Evolutionary conservation across 2,329 filamentous ascomycete species (phyloP).

Genomic region (Ceratocystis harringtonii): DNA sequence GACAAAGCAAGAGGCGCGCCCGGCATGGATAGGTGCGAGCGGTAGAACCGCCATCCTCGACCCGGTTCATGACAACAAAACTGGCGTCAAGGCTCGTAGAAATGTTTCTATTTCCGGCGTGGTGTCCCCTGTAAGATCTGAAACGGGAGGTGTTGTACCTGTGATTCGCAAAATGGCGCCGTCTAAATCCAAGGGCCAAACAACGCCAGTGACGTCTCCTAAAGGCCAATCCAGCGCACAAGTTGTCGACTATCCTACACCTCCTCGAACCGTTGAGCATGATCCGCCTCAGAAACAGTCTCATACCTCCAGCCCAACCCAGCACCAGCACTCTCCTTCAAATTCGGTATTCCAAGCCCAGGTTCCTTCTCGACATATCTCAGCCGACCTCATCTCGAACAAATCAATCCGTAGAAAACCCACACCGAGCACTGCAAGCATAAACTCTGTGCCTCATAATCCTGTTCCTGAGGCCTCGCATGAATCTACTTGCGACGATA

Average conservation of each 20-base stretch:
- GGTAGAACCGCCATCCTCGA: slow-evolving; percentile 50
- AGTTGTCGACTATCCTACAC: slow-evolving; percentile 11
- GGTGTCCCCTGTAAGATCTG: slow-evolving; percentile 10
- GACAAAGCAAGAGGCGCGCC: slow-evolving; percentile 27
- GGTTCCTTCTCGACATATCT: slow-evolving; percentile 4
- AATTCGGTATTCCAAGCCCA: slow-evolving; percentile 6
- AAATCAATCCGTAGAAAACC: slow-evolving; percentile 35
- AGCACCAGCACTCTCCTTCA: slow-evolving; percentile 2
- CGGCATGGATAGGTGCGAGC: slow-evolving; percentile 59
- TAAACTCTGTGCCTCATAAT: neutral
- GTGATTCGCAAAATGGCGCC: slow-evolving; percentile 15
- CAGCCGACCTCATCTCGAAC: slow-evolving; percentile 8
- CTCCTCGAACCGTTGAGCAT: slow-evolving; percentile 15
- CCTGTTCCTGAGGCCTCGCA: slow-evolving; percentile 10
- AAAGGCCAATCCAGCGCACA: neutral
- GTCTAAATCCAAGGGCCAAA: neutral
- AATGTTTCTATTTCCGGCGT: slow-evolving; percentile 13
- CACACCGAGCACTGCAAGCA: slow-evolving; percentile 23
- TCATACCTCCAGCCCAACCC: slow-evolving; percentile 19
- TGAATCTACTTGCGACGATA: slow-evolving; percentile 16
- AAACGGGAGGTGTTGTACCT: slow-evolving; percentile 8
- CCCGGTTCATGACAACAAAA: slow-evolving; percentile 42
- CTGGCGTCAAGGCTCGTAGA: slow-evolving; percentile 8
- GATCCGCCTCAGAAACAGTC: slow-evolving; percentile 16
- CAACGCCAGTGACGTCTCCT: slow-evolving; percentile 9